Conservation (phyloP, 495 filamentous ascomycete species). For the Oidiodendron maius region DNA sequence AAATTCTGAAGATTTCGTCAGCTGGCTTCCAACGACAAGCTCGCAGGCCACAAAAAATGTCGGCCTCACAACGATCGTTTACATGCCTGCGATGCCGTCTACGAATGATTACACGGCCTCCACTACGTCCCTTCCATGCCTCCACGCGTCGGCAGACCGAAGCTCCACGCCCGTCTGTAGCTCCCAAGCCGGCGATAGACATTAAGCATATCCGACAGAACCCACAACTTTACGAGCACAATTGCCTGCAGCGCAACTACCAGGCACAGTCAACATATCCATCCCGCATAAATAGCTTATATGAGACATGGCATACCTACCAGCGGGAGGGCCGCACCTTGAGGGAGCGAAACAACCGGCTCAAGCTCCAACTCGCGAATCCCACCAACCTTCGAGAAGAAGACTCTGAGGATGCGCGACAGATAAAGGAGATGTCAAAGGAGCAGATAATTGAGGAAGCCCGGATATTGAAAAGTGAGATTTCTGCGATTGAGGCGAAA, state of each 20-base stretch:
- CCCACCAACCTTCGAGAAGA: conserved; percentile 29
- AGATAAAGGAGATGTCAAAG: conserved; percentile 25
- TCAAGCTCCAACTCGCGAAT: conserved; percentile 42
- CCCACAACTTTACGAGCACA: conserved; percentile 68
- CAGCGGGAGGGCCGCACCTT: conserved; percentile 48
- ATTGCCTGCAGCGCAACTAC: conserved; percentile 84
- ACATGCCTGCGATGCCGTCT: conserved; percentile 28
- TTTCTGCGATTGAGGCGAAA: conserved; percentile 51
- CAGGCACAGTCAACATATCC: conserved; percentile 58
- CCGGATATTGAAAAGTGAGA: conserved; percentile 57
- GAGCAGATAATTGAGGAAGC: conserved; percentile 59
- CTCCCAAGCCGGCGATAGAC: conserved; percentile 74
- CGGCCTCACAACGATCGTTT: conserved; percentile 21
- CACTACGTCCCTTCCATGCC: conserved; percentile 12
- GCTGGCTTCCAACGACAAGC: no score
- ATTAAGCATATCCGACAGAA: conserved; percentile 86
- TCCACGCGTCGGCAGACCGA: conserved; percentile 12
- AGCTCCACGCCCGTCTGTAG: conserved; percentile 53
- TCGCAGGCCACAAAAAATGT: no score
- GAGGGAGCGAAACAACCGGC: conserved; percentile 51
- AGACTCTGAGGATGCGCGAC: conserved; percentile 29
- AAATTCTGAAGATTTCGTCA: neutral
- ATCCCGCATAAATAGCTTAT: conserved; percentile 60
- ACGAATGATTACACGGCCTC: conserved; percentile 6
- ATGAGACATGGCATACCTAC: conserved; percentile 55